These are phyloP conservation scores for Trametes cubensis DNA, from an alignment of 768 basidiomycete species.

Conservation along the genomic window DNA sequence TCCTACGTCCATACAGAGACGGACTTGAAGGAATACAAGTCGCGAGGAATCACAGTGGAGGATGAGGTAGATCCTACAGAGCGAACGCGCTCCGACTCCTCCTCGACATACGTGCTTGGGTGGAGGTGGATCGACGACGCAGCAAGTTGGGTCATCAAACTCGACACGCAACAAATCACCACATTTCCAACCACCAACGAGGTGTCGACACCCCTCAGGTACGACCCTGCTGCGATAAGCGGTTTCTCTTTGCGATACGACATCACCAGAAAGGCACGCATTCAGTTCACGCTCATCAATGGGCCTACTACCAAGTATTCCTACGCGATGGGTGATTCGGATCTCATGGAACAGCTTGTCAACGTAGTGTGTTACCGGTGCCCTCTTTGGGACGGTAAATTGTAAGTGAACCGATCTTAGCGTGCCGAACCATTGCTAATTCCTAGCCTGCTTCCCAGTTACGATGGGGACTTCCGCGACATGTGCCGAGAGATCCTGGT, in stretches of 20 bases:
- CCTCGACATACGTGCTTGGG: neutral
- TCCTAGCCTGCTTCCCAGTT: neutral
- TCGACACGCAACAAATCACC: conserved; percentile 11
- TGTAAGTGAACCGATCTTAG: neutral
- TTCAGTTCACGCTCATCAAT: neutral
- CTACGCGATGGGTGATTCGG: neutral
- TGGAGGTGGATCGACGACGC: conserved; percentile 23
- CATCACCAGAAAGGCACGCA: neutral
- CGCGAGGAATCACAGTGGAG: neutral
- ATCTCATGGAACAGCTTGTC: neutral
- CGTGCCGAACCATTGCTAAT: neutral
- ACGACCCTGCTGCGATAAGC: conserved; percentile 20
- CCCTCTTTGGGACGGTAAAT: neutral
- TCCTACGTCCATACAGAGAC: too few species aligned
- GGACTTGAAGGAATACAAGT: too few species aligned
- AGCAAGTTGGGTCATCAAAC: conserved; percentile 23
- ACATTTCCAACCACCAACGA: neutral
- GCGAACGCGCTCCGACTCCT: neutral
- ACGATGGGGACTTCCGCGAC: neutral
- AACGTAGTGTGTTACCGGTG: neutral
- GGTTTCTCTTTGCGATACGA: neutral
- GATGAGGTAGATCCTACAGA: neutral
- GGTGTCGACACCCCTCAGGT: conserved; percentile 1
- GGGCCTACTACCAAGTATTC: neutral
- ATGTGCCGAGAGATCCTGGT: neutral